Evolutionary conservation across 2,329 filamentous ascomycete species (phyloP).

Genomic region (Phyllosticta citrichinensis): DNA sequence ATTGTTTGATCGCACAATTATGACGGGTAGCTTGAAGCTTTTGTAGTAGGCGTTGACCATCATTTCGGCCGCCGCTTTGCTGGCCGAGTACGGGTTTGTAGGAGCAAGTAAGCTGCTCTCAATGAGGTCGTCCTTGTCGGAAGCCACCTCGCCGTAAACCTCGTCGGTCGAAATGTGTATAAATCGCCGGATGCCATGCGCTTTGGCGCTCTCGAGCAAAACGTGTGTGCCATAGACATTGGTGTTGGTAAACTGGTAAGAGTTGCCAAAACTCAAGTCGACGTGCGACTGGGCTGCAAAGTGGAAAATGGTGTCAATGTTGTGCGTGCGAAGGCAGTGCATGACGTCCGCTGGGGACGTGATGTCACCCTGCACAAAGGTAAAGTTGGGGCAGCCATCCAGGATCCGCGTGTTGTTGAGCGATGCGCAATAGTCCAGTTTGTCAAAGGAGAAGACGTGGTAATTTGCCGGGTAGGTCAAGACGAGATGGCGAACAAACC

Average conservation of each 20-base stretch:
- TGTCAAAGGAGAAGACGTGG: constrained; percentile 75
- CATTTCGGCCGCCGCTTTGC: constrained; percentile 77
- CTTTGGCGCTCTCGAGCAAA: constrained; percentile 65
- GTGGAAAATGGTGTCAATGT: constrained; percentile 72
- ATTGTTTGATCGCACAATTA: constrained; percentile 75
- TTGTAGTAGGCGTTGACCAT: constrained; percentile 78
- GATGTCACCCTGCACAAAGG: constrained; percentile 70
- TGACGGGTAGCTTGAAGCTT: constrained; percentile 69
- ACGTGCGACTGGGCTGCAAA: constrained; percentile 83
- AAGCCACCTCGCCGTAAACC: constrained; percentile 71
- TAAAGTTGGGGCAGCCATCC: constrained; percentile 60
- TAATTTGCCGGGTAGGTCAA: constrained; percentile 64
- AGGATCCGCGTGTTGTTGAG: constrained; percentile 68
- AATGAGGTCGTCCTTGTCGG: constrained; percentile 59
- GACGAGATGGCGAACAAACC: constrained; percentile 70
- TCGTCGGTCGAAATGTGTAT: constrained; percentile 80
- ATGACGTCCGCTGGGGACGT: constrained; percentile 61
- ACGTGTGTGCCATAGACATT: constrained; percentile 82
- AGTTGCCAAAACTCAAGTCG: constrained; percentile 73
- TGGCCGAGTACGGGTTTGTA: constrained; percentile 73
- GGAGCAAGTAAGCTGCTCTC: constrained; percentile 67
- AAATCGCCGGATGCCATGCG: constrained; percentile 60
- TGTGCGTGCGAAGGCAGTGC: constrained; percentile 58
- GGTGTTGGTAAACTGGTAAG: constrained; percentile 68
- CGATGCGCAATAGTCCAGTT: constrained; percentile 72